Evolutionary conservation across 169 alveolate genomes (phyloP).

Genomic region (Plasmodium knowlesi): DNA sequence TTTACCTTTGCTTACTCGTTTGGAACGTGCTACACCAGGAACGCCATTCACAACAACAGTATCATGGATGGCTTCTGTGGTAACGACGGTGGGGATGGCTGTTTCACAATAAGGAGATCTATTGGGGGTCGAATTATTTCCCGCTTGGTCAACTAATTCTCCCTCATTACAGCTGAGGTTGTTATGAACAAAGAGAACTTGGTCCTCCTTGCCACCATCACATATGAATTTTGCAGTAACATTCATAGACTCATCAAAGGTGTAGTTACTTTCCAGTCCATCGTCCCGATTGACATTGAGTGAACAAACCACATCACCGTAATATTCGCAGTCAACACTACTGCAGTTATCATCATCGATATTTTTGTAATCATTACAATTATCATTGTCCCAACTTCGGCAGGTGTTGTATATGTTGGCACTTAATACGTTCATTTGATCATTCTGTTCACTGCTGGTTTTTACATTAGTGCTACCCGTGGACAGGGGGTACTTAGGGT

Average conservation of each 20-base stretch:
- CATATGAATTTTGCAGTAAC: not conserved
- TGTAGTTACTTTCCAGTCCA: not conserved
- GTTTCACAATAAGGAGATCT: not conserved
- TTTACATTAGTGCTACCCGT: constrained; percentile 4
- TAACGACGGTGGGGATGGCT: not conserved
- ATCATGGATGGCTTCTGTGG: not conserved
- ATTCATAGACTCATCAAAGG: not conserved
- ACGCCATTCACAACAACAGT: not conserved
- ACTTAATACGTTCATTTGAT: not conserved
- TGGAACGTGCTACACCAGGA: not conserved
- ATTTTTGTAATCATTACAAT: not conserved
- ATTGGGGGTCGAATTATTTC: not conserved
- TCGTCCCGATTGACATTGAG: not conserved
- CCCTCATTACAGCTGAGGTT: not conserved
- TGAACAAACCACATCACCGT: not conserved
- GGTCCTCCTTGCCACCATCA: not conserved
- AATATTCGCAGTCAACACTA: not conserved
- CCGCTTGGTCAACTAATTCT: not conserved
- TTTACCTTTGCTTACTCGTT: not conserved
- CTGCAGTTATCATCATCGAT: not conserved
- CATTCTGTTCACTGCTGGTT: constrained; percentile 22
- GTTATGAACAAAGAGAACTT: not conserved
- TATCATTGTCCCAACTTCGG: not conserved
- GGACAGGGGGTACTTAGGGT: constrained; percentile 27
- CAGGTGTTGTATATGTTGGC: not conserved